Percentiles rank a stretch among this genome's conserved stretches.
These are phyloP conservation scores for Elsinoe arachidis DNA, from an alignment of 2,329 filamentous ascomycete genomes.

Conservation along the genomic window DNA sequence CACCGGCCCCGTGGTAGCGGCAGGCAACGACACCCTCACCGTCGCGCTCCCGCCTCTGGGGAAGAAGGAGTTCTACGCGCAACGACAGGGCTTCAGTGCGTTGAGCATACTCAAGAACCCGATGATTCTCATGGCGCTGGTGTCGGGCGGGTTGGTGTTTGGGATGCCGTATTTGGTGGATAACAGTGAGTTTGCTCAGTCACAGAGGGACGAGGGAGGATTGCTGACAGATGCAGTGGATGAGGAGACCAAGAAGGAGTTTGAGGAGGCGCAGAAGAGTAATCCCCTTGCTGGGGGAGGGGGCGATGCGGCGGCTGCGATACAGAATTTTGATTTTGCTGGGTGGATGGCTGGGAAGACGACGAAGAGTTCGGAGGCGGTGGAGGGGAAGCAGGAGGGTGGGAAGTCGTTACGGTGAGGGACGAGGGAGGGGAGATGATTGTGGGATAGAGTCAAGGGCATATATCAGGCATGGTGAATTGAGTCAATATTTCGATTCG, in stretches of 20 bases:
- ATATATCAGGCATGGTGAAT: not conserved
- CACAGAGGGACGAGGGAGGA: not conserved
- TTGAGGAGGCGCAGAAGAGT: constrained; percentile 78
- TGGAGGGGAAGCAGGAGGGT: not conserved
- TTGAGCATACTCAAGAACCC: constrained; percentile 81
- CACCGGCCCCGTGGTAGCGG: constrained; percentile 56
- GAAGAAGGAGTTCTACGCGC: constrained; percentile 66
- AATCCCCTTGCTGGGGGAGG: constrained; percentile 46
- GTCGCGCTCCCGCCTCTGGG: constrained; percentile 56
- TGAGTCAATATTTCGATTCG: not conserved
- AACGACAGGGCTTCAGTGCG: constrained; percentile 58
- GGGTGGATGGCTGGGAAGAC: constrained; percentile 57
- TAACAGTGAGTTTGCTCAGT: constrained; percentile 60
- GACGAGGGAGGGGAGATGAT: too few species aligned
- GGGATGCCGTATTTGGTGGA: constrained; percentile 94
- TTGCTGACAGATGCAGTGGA: constrained; percentile 60
- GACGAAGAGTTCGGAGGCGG: not conserved
- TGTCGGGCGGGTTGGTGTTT: constrained; percentile 74
- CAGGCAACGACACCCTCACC: constrained; percentile 35
- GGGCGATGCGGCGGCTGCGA: constrained; percentile 39
- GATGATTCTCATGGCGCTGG: constrained; percentile 87
- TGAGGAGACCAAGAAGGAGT: constrained; percentile 87
- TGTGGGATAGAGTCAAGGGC: not conserved
- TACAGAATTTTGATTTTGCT: constrained; percentile 59
- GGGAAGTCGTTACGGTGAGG: constrained; percentile 10